Conservation (phyloP, 208 protist species). For the Sergeia podlipaevii region DNA sequence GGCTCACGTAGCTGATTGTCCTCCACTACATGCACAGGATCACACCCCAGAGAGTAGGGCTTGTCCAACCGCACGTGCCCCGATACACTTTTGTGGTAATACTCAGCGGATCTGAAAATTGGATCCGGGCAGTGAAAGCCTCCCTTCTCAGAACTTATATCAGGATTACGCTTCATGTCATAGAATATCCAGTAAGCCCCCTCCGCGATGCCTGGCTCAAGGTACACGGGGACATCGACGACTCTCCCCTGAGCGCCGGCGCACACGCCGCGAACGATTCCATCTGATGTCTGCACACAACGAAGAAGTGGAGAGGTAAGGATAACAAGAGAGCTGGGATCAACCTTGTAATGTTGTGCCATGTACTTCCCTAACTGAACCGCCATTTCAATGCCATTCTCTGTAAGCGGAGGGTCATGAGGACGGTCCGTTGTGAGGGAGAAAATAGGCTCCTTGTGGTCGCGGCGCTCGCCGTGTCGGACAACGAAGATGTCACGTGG, state of each 20-base stretch:
- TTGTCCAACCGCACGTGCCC: conserved; percentile 19
- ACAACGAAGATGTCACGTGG: conserved; percentile 31
- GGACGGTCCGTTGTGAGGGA: conserved; percentile 22
- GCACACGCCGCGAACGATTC: conserved; percentile 24
- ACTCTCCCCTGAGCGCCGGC: no score
- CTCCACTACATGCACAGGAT: conserved; percentile 18
- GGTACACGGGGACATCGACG: conserved; percentile 25
- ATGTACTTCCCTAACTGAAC: conserved; percentile 36
- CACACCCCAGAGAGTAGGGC: conserved; percentile 26
- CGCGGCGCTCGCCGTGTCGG: conserved; percentile 53
- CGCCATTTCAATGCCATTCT: conserved; percentile 39
- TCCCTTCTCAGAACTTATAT: conserved; percentile 10
- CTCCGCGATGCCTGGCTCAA: conserved; percentile 43
- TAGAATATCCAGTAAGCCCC: conserved; percentile 35
- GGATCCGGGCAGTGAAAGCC: conserved; percentile 29
- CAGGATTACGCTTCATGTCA: conserved; percentile 36
- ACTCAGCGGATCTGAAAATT: conserved; percentile 19
- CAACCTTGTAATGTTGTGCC: conserved; percentile 11
- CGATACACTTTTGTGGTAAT: conserved; percentile 27
- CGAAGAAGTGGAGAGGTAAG: conserved; percentile 43
- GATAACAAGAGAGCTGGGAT: conserved; percentile 18
- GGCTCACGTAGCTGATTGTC: conserved; percentile 23
- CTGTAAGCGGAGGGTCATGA: conserved; percentile 63
- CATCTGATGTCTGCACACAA: conserved; percentile 48
- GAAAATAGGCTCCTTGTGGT: conserved; percentile 39